These are phyloP conservation scores for Boletus bicolor DNA, from an alignment of 768 basidiomycete species.

Conservation along the genomic window DNA sequence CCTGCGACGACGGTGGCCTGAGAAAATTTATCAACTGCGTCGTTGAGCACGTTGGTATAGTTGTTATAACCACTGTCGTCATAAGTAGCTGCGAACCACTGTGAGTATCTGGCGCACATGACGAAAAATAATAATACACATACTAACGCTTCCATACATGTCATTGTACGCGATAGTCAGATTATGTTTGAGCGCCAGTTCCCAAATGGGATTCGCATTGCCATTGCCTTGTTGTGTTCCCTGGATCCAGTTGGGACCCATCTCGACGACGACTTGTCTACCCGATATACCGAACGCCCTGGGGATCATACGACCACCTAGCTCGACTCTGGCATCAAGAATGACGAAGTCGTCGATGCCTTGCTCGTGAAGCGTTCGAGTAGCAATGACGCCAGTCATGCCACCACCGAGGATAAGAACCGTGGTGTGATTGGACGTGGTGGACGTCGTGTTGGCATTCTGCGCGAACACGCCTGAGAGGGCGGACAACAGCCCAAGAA, in stretches of 20 bases:
- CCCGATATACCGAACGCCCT: slow-evolving; percentile 40
- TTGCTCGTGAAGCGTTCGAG: slow-evolving; percentile 51
- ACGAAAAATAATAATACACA: slow-evolving; percentile 14
- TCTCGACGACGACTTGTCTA: slow-evolving; percentile 46
- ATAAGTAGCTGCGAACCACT: slow-evolving; percentile 44
- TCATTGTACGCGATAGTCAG: slow-evolving; percentile 45
- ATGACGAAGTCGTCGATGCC: slow-evolving; percentile 59
- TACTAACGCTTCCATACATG: slow-evolving; percentile 44
- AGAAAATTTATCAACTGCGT: slow-evolving; percentile 39
- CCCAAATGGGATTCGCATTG: slow-evolving; percentile 57
- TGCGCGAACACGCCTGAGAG: slow-evolving; percentile 5
- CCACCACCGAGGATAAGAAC: slow-evolving; percentile 67
- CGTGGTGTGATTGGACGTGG: slow-evolving; percentile 20
- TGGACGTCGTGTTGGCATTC: slow-evolving; percentile 6
- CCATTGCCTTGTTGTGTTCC: slow-evolving; percentile 48
- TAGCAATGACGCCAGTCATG: slow-evolving; percentile 62
- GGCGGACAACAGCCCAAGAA: slow-evolving; percentile 6
- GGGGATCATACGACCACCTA: slow-evolving; percentile 61
- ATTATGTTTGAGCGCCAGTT: slow-evolving; percentile 53
- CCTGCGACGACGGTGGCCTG: slow-evolving; percentile 45
- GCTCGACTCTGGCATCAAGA: slow-evolving; percentile 53
- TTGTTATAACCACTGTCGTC: slow-evolving; percentile 50
- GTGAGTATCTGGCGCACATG: background rate
- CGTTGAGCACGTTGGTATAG: slow-evolving; percentile 42
- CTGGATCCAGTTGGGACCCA: slow-evolving; percentile 63